Evolutionary conservation across 805 yeast genomes (phyloP).

Genomic region (Yamadazyma ubonensis): DNA sequence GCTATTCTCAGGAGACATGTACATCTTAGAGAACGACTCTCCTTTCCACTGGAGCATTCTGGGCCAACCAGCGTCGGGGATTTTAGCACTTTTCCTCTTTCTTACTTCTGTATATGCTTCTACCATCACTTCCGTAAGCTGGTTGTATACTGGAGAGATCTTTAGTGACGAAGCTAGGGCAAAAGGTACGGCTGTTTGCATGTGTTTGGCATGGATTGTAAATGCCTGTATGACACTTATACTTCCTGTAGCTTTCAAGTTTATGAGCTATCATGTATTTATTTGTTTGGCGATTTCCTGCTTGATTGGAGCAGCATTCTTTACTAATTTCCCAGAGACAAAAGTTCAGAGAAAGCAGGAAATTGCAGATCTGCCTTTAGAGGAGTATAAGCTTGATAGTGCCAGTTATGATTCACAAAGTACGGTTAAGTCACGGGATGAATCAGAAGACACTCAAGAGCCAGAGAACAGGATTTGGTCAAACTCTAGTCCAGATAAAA

Average conservation of each 20-base stretch:
- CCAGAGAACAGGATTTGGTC: too few species aligned
- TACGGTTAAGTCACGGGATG: too few species aligned
- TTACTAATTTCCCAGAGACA: slow-evolving; percentile 47
- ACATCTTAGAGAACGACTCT: slow-evolving; percentile 2
- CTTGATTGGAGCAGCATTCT: slow-evolving; percentile 28
- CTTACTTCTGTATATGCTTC: slow-evolving; percentile 48
- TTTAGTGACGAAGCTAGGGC: slow-evolving; percentile 45
- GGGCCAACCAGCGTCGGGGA: slow-evolving; percentile 37
- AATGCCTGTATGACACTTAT: slow-evolving; percentile 37
- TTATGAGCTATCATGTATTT: slow-evolving; percentile 41
- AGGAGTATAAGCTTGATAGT: too few species aligned
- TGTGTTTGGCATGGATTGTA: slow-evolving; percentile 46
- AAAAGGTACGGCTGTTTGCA: slow-evolving; percentile 47
- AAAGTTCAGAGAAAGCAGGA: slow-evolving; percentile 17
- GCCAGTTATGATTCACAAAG: too few species aligned
- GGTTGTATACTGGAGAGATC: slow-evolving; percentile 52
- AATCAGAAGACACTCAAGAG: too few species aligned
- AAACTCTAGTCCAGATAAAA: too few species aligned
- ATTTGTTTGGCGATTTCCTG: slow-evolving; percentile 35
- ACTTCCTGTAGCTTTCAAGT: slow-evolving; percentile 38
- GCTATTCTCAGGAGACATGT: slow-evolving; percentile 18
- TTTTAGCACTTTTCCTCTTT: slow-evolving; percentile 45
- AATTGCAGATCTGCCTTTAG: slow-evolving; percentile 12
- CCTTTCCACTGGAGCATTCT: slow-evolving; percentile 15
- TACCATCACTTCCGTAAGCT: slow-evolving; percentile 46